These are phyloP conservation scores for Zymoseptoria tritici DNA, from an alignment of 2,329 filamentous ascomycete species.

Conservation along the genomic window DNA sequence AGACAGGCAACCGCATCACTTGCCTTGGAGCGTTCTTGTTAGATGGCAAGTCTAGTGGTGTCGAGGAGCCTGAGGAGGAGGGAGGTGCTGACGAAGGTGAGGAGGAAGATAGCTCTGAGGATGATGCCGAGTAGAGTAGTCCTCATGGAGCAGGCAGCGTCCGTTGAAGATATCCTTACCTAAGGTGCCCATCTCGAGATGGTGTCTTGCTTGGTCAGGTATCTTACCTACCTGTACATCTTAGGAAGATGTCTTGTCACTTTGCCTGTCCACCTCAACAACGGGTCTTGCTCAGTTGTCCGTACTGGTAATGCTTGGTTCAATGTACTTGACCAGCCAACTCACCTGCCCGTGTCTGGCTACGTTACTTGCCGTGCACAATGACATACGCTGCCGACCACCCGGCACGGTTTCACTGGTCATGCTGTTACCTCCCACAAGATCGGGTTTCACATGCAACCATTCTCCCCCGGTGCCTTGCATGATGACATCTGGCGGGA, in stretches of 20 bases:
- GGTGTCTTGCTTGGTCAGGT: no score
- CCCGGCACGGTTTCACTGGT: not conserved
- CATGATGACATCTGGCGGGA: not conserved
- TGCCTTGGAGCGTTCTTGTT: slow-evolving; percentile 82
- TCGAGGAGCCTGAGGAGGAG: slow-evolving; percentile 11
- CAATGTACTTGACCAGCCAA: not conserved
- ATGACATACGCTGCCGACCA: not conserved
- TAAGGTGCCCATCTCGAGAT: no score
- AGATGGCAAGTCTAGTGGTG: slow-evolving; percentile 33
- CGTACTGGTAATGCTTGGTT: not conserved
- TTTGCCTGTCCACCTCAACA: not conserved
- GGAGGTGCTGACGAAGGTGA: slow-evolving; percentile 9
- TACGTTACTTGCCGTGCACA: not conserved
- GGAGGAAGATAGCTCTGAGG: slow-evolving; percentile 6
- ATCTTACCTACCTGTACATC: no score
- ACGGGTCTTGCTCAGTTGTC: not conserved
- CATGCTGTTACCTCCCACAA: not conserved
- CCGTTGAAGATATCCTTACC: no score
- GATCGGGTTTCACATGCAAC: not conserved
- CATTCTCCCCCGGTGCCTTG: not conserved
- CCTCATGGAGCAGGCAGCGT: no score
- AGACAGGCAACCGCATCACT: slow-evolving; percentile 82
- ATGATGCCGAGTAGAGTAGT: slow-evolving; percentile 4
- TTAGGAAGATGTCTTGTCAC: not conserved
- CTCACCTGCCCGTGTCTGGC: not conserved